Percentiles rank a stretch among this genome's conserved stretches.
Conservation (phyloP, 805 yeast genomes). For the Monosporozyma yasuniensis region DNA sequence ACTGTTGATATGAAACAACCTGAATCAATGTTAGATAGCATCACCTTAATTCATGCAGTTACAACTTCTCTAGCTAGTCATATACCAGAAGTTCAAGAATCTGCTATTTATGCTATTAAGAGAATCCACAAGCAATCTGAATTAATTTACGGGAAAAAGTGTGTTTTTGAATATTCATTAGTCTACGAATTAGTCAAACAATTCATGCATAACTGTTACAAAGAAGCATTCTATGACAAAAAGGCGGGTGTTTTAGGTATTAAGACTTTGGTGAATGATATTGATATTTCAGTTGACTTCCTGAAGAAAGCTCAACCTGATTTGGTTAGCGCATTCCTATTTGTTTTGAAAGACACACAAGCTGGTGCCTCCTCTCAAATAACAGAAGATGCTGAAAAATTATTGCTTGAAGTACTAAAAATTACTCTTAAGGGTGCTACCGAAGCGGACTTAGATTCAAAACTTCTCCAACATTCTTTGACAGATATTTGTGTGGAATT, state of each 20-base stretch:
- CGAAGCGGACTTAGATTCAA: conserved; percentile 49
- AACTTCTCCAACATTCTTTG: conserved; percentile 70
- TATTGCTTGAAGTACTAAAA: conserved; percentile 54
- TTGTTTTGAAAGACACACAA: conserved; percentile 84
- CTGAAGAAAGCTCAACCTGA: conserved; percentile 74
- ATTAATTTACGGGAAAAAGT: conserved; percentile 59
- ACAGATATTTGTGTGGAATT: conserved; percentile 90
- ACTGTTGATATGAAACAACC: conserved; percentile 78
- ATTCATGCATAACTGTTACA: conserved; percentile 86
- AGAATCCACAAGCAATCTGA: conserved; percentile 52
- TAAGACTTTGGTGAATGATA: conserved; percentile 58
- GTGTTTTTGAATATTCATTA: conserved; percentile 63
- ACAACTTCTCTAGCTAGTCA: conserved; percentile 74
- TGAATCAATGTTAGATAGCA: conserved; percentile 55
- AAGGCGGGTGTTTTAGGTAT: conserved; percentile 86
- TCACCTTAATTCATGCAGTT: conserved; percentile 63
- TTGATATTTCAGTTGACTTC: conserved; percentile 62
- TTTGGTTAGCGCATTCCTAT: conserved; percentile 75
- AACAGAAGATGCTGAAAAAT: conserved; percentile 56
- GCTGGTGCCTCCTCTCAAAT: conserved; percentile 79
- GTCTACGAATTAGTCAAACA: conserved; percentile 68
- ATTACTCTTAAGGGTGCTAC: conserved; percentile 58
- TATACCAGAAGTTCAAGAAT: conserved; percentile 55
- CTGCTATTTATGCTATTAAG: conserved; percentile 61
- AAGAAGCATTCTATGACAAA: conserved; percentile 76